These are phyloP conservation scores for Viridothelium virens DNA, from an alignment of 495 filamentous ascomycete genomes.

Conservation along the genomic window DNA sequence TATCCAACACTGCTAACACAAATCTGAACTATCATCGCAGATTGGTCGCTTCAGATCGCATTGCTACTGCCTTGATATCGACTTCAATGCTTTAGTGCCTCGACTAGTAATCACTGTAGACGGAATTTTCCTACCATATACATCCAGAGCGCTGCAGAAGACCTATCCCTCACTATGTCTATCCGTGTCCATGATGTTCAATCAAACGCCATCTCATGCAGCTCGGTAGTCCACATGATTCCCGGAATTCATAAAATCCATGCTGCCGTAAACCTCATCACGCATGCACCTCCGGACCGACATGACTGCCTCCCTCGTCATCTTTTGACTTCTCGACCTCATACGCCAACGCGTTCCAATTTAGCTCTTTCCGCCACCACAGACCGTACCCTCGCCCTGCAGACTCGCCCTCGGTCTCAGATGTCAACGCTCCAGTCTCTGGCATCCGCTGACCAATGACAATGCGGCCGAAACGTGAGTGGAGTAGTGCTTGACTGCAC, in stretches of 20 bases:
- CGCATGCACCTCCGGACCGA: neutral
- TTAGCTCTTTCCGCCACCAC: conserved; percentile 84
- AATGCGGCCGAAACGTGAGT: conserved; percentile 76
- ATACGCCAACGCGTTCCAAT: conserved; percentile 87
- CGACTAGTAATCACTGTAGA: too few species aligned
- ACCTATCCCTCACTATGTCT: too few species aligned
- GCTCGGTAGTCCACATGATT: neutral
- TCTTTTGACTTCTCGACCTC: conserved; percentile 45
- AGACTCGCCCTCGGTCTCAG: conserved; percentile 30
- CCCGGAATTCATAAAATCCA: neutral
- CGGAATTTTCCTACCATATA: too few species aligned
- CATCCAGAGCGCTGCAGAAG: too few species aligned
- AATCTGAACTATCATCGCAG: too few species aligned
- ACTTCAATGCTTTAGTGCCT: too few species aligned
- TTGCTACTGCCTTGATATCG: too few species aligned
- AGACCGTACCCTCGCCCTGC: conserved; percentile 62
- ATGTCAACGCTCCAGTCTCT: conserved; percentile 52
- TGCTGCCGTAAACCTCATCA: neutral
- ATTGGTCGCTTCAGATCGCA: too few species aligned
- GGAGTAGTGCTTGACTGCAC: conserved; percentile 91
- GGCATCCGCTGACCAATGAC: conserved; percentile 65
- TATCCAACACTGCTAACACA: too few species aligned
- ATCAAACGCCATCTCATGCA: neutral
- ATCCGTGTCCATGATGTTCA: too few species aligned
- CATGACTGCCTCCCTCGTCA: neutral